Conservation (phyloP, 139 green algal genomes). For the Chlamydomonas asymmetrica region DNA sequence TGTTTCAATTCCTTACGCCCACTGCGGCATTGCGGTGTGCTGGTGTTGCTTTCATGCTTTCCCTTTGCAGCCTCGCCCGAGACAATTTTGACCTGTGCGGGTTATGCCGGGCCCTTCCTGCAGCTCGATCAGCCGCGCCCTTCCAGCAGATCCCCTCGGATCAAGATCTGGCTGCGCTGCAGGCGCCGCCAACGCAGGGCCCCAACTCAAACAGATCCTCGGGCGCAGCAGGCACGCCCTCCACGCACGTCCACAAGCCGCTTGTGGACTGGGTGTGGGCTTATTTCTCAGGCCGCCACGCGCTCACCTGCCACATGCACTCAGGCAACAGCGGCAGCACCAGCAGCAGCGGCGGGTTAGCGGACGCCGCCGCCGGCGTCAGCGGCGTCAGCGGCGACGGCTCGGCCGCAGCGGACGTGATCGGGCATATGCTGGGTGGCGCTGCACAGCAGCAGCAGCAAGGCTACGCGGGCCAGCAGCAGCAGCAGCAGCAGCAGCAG, state of each 20-base stretch:
- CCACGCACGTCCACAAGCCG: slow-evolving; percentile 23
- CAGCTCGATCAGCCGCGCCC: neutral
- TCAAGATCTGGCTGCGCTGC: neutral
- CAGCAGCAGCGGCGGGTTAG: neutral
- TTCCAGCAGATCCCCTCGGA: neutral
- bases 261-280: slow-evolving; percentile 56
- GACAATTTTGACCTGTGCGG: neutral
- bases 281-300: slow-evolving; percentile 54
- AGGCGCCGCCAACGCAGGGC: neutral
- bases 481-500: neutral
- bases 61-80: neutral
- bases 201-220: slow-evolving; percentile 1
- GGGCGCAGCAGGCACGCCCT: slow-evolving; percentile 9
- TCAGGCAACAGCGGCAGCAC: neutral
- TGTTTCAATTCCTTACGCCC: too few species aligned
- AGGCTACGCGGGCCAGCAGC: neutral
- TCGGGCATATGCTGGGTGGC: too few species aligned
- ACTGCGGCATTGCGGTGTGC: too few species aligned
- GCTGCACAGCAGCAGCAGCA: slow-evolving; percentile 6
- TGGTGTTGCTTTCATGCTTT: too few species aligned
- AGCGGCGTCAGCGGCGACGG: neutral
- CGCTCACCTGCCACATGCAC: slow-evolving; percentile 16
- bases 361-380: too few species aligned
- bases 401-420: neutral
- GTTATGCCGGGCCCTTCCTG: neutral